Evolutionary conservation across 2,329 filamentous ascomycete species (phyloP).

Genomic region (Ceratocystiopsis sp.): DNA sequence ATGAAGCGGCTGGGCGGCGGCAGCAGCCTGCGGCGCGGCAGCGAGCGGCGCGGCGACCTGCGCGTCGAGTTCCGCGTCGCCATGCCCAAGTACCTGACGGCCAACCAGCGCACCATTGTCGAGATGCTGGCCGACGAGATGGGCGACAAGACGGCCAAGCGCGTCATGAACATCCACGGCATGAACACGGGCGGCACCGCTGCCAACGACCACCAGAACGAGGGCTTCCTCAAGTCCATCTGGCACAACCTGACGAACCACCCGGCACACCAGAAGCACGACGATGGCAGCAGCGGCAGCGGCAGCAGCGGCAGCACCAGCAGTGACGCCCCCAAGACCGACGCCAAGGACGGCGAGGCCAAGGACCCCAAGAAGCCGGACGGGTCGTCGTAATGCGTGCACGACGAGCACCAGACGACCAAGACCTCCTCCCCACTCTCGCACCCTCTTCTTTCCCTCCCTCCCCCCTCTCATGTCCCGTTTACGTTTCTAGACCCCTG

Average conservation of each 20-base stretch:
- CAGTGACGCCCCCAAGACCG: background rate
- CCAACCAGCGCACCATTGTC: constrained; percentile 80
- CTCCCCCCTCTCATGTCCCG: too few species aligned
- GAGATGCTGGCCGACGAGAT: constrained; percentile 97
- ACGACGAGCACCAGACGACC: constrained; percentile 10
- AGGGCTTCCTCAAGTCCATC: constrained; percentile 81
- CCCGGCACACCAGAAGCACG: constrained; percentile 30
- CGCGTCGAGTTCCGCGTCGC: constrained; percentile 86
- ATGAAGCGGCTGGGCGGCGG: constrained; percentile 65
- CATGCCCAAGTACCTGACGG: constrained; percentile 87
- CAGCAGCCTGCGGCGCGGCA: constrained; percentile 28
- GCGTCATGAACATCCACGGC: constrained; percentile 69
- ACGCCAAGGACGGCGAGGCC: background rate
- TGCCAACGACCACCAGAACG: constrained; percentile 40
- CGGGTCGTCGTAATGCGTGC: background rate
- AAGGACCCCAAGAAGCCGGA: constrained; percentile 2
- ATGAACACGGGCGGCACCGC: constrained; percentile 9
- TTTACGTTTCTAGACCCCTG: too few species aligned
- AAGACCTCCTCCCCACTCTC: constrained; percentile 10
- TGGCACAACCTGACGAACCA: constrained; percentile 89
- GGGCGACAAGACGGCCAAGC: constrained; percentile 77
- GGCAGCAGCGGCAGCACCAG: background rate
- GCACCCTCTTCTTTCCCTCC: too few species aligned
- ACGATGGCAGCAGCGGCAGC: constrained; percentile 1
- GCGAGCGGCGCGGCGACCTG: constrained; percentile 59